A percentile compares a stretch with the other conserved stretches of the same genome.
These are phyloP conservation scores for Calonectria multiphialidica DNA, from an alignment of 2,329 filamentous ascomycete genomes.

Conservation along the genomic window DNA sequence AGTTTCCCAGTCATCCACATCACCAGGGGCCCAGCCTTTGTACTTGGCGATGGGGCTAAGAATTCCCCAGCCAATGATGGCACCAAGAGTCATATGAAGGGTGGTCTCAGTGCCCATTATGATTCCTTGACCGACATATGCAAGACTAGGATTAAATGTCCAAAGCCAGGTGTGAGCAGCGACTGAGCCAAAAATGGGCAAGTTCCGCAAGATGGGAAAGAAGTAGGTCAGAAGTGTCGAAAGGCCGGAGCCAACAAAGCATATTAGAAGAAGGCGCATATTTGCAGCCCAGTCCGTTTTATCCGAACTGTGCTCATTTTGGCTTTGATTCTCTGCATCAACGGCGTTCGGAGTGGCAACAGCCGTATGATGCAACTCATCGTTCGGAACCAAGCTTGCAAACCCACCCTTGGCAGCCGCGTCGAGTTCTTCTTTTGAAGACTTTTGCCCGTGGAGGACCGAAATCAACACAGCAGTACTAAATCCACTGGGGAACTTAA, in stretches of 20 bases:
- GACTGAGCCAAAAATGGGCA: slow-evolving; percentile 85
- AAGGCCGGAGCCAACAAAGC: slow-evolving; percentile 70
- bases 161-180: slow-evolving; percentile 89
- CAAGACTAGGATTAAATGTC: slow-evolving; percentile 96
- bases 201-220: slow-evolving; percentile 82
- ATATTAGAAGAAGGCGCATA: slow-evolving; percentile 66
- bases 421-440: slow-evolving; percentile 49
- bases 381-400: slow-evolving; percentile 56
- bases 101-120: slow-evolving; percentile 98
- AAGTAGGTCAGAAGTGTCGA: slow-evolving; percentile 92
- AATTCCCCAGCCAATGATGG: slow-evolving; percentile 89
- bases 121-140: slow-evolving; percentile 96
- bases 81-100: slow-evolving; percentile 93
- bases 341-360: slow-evolving; percentile 38
- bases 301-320: slow-evolving; percentile 43
- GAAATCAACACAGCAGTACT: slow-evolving; percentile 94
- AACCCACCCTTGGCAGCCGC: slow-evolving; percentile 54
- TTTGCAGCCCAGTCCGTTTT: slow-evolving; percentile 58
- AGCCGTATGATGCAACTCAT: slow-evolving; percentile 33
- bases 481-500: slow-evolving; percentile 95
- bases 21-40: slow-evolving; percentile 89
- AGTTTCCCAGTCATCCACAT: slow-evolving; percentile 87
- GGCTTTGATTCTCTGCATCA: slow-evolving; percentile 50
- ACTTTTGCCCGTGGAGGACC: slow-evolving; percentile 79
- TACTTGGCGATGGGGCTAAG: slow-evolving; percentile 90